Percentiles rank a stretch among this genome's conserved stretches.
Evolutionary conservation across 2,329 filamentous ascomycete genomes (phyloP).

Genomic region (Ascochyta clinopodiicola): DNA sequence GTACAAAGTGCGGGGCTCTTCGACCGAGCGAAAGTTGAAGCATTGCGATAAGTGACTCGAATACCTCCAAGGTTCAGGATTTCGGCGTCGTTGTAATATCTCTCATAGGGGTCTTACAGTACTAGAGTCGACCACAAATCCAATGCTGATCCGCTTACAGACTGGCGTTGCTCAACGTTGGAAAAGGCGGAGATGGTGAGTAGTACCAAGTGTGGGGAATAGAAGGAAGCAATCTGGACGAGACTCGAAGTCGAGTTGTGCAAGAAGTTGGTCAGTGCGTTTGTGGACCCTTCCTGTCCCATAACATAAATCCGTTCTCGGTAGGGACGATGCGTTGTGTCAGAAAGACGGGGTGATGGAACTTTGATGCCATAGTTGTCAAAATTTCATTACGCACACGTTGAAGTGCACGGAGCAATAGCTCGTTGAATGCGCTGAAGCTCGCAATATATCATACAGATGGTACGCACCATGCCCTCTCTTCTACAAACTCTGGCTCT

Average conservation of each 20-base stretch:
- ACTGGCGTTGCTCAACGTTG: too few species aligned
- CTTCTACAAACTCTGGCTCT: slow-evolving; percentile 6
- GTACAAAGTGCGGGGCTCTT: slow-evolving; percentile 1
- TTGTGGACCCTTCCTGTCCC: neutral
- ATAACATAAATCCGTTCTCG: neutral
- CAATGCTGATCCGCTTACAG: too few species aligned
- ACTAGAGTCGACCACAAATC: too few species aligned
- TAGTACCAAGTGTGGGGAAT: neutral
- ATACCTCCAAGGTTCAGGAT: neutral
- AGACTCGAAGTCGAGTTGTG: neutral
- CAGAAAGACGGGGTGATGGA: neutral
- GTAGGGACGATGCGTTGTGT: neutral
- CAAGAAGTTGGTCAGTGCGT: neutral
- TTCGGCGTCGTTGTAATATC: neutral
- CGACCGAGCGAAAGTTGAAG: neutral
- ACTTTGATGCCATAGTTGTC: neutral
- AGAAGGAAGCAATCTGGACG: neutral
- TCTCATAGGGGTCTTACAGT: too few species aligned
- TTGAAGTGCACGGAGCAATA: slow-evolving; percentile 18
- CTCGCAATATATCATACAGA: slow-evolving; percentile 10
- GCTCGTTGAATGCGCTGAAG: slow-evolving; percentile 14
- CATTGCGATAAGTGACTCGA: neutral
- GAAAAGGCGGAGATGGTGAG: neutral
- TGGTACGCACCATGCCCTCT: neutral
- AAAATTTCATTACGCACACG: slow-evolving; percentile 13